These are phyloP conservation scores for Neurospora pannonica DNA, from an alignment of 495 filamentous ascomycete species.

Conservation along the genomic window DNA sequence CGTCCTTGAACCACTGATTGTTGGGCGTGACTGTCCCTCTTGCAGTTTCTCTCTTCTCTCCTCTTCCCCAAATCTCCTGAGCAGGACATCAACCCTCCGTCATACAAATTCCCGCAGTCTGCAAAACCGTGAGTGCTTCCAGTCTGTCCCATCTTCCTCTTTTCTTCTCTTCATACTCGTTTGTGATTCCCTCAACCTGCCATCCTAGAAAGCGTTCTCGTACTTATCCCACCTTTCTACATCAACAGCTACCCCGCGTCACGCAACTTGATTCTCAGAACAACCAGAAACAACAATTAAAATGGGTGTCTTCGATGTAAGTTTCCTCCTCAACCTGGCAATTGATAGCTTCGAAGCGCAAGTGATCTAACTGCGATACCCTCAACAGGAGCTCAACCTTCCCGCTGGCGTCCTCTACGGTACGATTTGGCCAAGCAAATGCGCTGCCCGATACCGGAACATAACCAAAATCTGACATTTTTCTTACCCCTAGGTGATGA, in stretches of 20 bases:
- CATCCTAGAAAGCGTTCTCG: neutral
- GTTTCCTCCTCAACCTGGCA: neutral
- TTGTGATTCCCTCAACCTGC: neutral
- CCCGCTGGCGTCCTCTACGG: conserved; percentile 8
- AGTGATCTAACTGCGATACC: neutral
- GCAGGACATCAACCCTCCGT: neutral
- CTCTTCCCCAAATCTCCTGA: neutral
- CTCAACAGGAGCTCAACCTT: conserved; percentile 1
- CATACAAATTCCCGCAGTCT: neutral
- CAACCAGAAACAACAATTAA: neutral
- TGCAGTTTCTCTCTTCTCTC: neutral
- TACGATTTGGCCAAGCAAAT: neutral
- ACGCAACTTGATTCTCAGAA: neutral
- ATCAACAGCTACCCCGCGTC: neutral
- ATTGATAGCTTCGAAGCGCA: neutral
- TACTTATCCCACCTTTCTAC: neutral
- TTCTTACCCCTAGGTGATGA: conserved; percentile 52
- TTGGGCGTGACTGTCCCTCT: neutral
- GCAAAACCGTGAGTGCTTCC: neutral
- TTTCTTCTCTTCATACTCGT: neutral
- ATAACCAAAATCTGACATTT: neutral
- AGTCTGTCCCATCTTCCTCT: neutral
- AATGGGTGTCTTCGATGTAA: conserved; percentile 8
- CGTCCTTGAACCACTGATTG: neutral
- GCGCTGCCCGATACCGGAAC: conserved; percentile 3